Evolutionary conservation across 768 basidiomycete genomes (phyloP), one percentile per base, ranked within the genome.

Genomic region (Rhizopogon sp.): DNA sequence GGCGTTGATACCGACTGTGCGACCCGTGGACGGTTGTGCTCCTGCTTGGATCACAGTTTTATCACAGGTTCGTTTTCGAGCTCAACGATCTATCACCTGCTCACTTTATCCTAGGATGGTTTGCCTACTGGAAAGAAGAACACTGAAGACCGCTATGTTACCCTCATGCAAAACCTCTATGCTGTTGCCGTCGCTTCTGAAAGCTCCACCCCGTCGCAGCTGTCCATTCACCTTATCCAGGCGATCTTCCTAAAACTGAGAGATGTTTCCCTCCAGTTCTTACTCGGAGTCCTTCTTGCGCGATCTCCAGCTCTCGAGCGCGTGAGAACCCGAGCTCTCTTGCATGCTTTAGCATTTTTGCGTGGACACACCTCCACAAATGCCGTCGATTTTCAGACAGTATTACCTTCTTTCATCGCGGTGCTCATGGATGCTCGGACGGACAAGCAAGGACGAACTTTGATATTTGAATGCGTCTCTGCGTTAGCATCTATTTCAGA

Each of bases 291-390:
- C n/a, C 58, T 71, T 25, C 91, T 88, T 79, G 74, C 74, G 3
- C 62, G 65, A 0, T 62, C 62, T 9, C 58, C 65, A 9, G 51
- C 63, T 13, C 58, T 64, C 9, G 63, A 69, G 20, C 60, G 70
- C 46, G 76, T 75, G 56, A 77, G 71, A 54, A 70, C 78, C 2
- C 76, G 83, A 1, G 85, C 93, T 0, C 73, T 98, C 8, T 72
- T 79, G 5, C 93, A 98, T 65, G 84, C 85, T 17, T 75, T 79
- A 2, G 90, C 93, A 0, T 95, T 95, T 69, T 68, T 98, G 11
- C 78, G 84, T 45, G 91, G 94, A 0, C 85, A 92, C 67, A 63
- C 74, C 2, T 72, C 79, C 44, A 71, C 76, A 41, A 74, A 77
- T 39, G 73, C 77, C 13, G 68, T 86, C 4, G 93, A 96, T 67